phyloP scores from a whole-genome alignment of 768 basidiomycete genomes.

The Lentinula detonsa region DNA sequence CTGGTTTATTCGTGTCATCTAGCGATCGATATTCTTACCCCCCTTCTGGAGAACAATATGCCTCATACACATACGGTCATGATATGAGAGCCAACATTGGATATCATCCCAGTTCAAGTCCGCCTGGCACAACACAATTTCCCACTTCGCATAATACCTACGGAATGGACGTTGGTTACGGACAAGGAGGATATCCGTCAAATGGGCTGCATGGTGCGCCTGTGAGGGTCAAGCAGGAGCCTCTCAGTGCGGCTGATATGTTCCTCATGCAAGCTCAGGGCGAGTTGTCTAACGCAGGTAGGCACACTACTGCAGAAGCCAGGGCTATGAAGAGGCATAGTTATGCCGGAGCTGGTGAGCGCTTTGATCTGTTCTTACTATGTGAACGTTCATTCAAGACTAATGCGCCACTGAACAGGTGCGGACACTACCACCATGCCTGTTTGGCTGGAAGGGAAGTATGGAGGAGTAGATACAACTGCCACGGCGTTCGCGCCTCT shows the following conservation, averaged over 20 bases:
- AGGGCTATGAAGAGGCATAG: constrained; percentile 5
- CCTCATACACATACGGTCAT: neutral
- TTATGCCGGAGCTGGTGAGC: constrained; percentile 10
- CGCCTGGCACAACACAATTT: neutral
- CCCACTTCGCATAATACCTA: neutral
- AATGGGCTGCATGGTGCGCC: neutral
- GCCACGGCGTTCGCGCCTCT: neutral
- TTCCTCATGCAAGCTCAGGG: constrained; percentile 58
- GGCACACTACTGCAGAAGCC: constrained; percentile 14
- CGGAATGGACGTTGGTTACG: neutral
- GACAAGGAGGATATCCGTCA: neutral
- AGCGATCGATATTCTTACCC: constrained; percentile 3
- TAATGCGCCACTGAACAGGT: neutral
- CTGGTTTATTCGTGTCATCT: neutral
- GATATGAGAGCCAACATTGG: neutral
- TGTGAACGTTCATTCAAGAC: neutral
- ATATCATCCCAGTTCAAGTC: constrained; percentile 3
- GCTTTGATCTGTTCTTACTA: neutral
- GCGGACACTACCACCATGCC: neutral
- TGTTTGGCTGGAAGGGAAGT: constrained; percentile 3
- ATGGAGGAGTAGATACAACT: neutral
- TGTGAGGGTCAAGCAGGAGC: constrained; percentile 8
- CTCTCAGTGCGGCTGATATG: constrained; percentile 57
- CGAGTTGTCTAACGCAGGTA: constrained; percentile 35
- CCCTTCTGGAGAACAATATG: constrained; percentile 1